Conservation (phyloP, 768 basidiomycete genomes). For the Mycena alexandri region DNA sequence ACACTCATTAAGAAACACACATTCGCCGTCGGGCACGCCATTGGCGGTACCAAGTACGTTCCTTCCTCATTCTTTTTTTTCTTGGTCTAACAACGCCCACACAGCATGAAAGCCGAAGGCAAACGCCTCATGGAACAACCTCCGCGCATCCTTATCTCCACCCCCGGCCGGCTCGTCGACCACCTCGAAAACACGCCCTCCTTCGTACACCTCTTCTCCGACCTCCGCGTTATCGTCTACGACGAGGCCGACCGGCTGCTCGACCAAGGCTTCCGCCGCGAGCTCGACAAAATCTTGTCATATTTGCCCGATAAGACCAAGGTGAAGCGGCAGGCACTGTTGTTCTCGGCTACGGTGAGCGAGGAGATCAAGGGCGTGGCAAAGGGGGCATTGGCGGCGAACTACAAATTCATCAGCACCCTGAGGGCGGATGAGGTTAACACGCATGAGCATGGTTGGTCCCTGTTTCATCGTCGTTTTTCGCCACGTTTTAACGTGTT, state of each 20-base stretch:
- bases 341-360: conserved; percentile 83
- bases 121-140: conserved; percentile 44
- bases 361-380: conserved; percentile 69
- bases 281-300: conserved; percentile 72
- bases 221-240: conserved; percentile 64
- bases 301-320: conserved; percentile 57
- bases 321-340: conserved; percentile 72
- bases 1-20: conserved; percentile 54
- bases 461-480: too few relatives aligned
- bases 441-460: conserved; percentile 70
- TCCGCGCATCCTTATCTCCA: conserved; percentile 75
- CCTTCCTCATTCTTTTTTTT: too few relatives aligned
- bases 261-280: conserved; percentile 79
- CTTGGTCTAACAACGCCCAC: not conserved
- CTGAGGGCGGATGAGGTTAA: conserved; percentile 68
- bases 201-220: conserved; percentile 51
- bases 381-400: conserved; percentile 39
- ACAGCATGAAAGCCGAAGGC: conserved; percentile 33
- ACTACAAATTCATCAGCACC: conserved; percentile 68
- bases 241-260: conserved; percentile 84
- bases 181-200: conserved; percentile 65
- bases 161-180: conserved; percentile 82
- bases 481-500: not conserved
- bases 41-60: conserved; percentile 69
- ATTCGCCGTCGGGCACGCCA: conserved; percentile 61